Conservation (phyloP, 2,329 filamentous ascomycete genomes). For the Aspergillus oerlinghausenensis region DNA sequence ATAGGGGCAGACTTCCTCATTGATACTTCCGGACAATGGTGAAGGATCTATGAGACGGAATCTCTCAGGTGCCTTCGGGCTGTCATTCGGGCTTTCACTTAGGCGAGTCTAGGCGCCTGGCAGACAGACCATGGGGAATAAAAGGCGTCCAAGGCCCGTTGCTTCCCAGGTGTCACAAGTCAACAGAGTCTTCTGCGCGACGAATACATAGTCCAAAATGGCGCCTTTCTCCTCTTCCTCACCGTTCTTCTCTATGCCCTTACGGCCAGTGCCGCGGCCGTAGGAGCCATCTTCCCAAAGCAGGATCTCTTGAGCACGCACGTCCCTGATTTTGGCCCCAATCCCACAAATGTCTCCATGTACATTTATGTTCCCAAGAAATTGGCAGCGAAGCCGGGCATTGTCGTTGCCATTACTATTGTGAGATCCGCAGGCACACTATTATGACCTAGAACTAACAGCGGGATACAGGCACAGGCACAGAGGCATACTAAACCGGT, state of each 20-base stretch:
- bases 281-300: conserved; percentile 1
- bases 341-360: conserved; percentile 48
- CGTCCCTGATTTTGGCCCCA: conserved; percentile 42
- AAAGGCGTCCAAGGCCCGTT: neutral
- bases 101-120: too few relatives aligned
- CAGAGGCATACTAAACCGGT: conserved; percentile 43
- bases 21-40: neutral
- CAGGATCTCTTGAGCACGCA: conserved; percentile 19
- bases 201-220: neutral
- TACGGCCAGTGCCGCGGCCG: conserved; percentile 3
- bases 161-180: too few relatives aligned
- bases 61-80: too few relatives aligned
- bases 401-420: conserved; percentile 57
- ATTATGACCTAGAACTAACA: neutral
- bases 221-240: conserved; percentile 1
- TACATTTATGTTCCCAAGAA: conserved; percentile 49
- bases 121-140: neutral
- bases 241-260: conserved; percentile 4
- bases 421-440: conserved; percentile 24
- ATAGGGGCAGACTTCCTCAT: neutral
- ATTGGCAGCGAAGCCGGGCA: conserved; percentile 44
- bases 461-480: neutral
- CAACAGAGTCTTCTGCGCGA: too few relatives aligned
- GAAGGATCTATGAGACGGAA: neutral
- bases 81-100: too few relatives aligned